Percentiles rank a stretch among this genome's conserved stretches.
These are phyloP conservation scores for Polyplosphaeria fusca DNA, from an alignment of 495 filamentous ascomycete genomes.

Conservation along the genomic window DNA sequence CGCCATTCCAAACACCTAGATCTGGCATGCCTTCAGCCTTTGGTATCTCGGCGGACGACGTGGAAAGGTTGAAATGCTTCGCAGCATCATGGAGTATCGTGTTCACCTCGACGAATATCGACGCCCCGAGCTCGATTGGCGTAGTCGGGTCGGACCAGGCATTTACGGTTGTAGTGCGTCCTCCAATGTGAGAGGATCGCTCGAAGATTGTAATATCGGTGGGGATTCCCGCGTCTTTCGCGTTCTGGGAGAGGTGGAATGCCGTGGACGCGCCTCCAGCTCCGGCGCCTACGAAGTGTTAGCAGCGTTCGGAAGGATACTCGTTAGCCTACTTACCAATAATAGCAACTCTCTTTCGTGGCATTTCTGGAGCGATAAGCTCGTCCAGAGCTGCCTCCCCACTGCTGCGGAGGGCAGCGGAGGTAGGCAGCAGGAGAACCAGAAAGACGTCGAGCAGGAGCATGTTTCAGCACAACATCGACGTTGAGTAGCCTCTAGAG, in stretches of 20 bases:
- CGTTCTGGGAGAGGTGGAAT: conserved; percentile 72
- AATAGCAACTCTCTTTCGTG: conserved; percentile 31
- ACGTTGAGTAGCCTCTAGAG: no score
- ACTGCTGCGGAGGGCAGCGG: not conserved
- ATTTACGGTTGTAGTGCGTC: conserved; percentile 84
- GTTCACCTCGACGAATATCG: conserved; percentile 88
- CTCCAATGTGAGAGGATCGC: conserved; percentile 73
- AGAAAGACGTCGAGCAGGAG: no score
- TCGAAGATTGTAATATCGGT: conserved; percentile 88
- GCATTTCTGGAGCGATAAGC: not conserved
- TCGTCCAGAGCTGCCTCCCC: not conserved
- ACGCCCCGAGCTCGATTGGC: conserved; percentile 85
- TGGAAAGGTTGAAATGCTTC: conserved; percentile 64
- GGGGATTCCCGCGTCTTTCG: conserved; percentile 48
- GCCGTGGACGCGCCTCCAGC: conserved; percentile 84
- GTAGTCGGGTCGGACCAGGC: conserved; percentile 64
- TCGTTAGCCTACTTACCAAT: conserved; percentile 24
- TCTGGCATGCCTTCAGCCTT: conserved; percentile 41
- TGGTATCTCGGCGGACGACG: conserved; percentile 40
- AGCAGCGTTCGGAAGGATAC: not conserved
- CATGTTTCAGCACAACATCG: no score
- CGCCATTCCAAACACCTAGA: conserved; percentile 85
- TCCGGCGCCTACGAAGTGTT: conserved; percentile 68
- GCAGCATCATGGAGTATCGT: conserved; percentile 73
- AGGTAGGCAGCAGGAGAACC: no score